Base-by-base conservation (phyloP, 2,329 filamentous ascomycete species). In the Stachybotrys chlorohalonatus region DNA sequence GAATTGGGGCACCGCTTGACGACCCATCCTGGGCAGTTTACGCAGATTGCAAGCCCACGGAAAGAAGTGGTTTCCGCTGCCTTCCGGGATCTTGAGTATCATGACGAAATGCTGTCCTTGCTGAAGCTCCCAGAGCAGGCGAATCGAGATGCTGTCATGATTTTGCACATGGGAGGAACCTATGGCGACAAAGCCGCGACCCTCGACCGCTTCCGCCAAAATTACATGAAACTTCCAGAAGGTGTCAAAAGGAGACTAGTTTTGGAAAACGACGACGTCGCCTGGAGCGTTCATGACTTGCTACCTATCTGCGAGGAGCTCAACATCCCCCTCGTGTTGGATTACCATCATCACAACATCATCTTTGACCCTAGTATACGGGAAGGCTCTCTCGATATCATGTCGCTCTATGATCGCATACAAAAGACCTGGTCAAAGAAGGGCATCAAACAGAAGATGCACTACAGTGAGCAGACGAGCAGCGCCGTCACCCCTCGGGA, bases 271-370 rank as follows among this genome's bases (percentile, higher is more conserved):
- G 93, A 96, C 69, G 93, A 97, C 66, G 89, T 97, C 1, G 84
- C 84, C 45, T 97, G 90, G 87, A 86, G 83, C n/a, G 89, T 96
- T 0, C 92, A 96, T 63, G 92, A 97, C 63, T 73, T 97, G 6
- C 76, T 97, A 0, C 92, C 93, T 0, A 75, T 95, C 0, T 97
- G 93, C 66, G 89, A 97, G 68, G 91, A 96, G 69, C 76, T 96
- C n/a, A 89, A 93, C 66, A 96, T 97, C 46, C 93, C 93, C 0
- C 72, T 96, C 0, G 92, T 96, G 1, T 83, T 97, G 11, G 93
- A 97, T 68, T 97, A 83, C 62, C 93, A 97, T 65, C 93, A 97
- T 63, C 90, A 97, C 75, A 96, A 96, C 68, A 96, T 97, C 61
- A 74, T 95, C 8, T 95, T 95, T 63, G 89, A 95, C 66, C 65